Conservation (phyloP, 2,329 filamentous ascomycete genomes). For the Emmonsiellopsis sp. region DNA sequence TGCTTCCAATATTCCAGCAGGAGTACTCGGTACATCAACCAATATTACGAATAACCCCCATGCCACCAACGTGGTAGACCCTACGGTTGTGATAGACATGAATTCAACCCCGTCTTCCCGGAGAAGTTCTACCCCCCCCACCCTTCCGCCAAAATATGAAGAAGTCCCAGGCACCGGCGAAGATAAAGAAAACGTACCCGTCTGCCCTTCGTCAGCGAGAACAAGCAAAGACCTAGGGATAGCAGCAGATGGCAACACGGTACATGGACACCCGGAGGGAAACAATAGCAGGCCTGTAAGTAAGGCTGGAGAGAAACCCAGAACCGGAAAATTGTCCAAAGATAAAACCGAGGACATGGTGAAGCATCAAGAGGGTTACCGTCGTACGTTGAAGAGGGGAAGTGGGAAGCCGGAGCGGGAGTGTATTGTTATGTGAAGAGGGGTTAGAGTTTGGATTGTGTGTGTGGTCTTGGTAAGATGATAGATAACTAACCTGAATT, state of each 20-base stretch:
- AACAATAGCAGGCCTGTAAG: background rate
- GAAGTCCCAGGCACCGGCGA: background rate
- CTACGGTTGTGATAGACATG: background rate
- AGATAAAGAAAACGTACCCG: background rate
- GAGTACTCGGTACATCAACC: background rate
- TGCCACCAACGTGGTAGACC: background rate
- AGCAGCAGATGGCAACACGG: too few relatives aligned
- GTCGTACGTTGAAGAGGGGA: background rate
- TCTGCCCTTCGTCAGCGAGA: background rate
- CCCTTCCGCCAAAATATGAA: background rate
- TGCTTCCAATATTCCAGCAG: background rate
- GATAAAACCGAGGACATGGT: background rate
- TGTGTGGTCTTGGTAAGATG: background rate
- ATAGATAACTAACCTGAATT: background rate
- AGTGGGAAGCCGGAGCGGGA: slow-evolving; percentile 32
- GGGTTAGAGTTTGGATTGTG: background rate
- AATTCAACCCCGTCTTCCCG: background rate
- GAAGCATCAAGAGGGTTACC: background rate
- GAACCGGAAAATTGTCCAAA: background rate
- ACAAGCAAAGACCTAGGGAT: too few relatives aligned
- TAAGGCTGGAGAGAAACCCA: background rate
- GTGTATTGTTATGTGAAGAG: slow-evolving; percentile 32
- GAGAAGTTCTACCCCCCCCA: background rate
- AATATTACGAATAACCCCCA: background rate
- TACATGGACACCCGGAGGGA: background rate